Evolutionary conservation across 2,329 filamentous ascomycete genomes (phyloP).

Genomic region (Periconia digitata): DNA sequence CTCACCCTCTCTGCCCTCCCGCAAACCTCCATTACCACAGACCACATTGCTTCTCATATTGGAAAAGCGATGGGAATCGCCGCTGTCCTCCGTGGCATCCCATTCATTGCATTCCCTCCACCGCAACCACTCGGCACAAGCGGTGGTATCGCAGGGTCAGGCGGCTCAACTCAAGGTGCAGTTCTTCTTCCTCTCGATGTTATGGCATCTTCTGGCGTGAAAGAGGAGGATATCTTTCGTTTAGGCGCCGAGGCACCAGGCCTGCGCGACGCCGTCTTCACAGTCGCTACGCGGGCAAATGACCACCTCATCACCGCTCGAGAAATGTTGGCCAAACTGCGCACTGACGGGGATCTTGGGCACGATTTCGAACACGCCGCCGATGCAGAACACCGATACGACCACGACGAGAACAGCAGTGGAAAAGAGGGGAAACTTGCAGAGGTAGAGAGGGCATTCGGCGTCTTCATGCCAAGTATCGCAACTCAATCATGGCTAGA

Average conservation of each 20-base stretch:
- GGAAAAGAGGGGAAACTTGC: conserved; percentile 43
- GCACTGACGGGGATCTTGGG: conserved; percentile 70
- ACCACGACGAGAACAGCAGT: conserved; percentile 36
- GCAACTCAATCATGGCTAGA: conserved; percentile 78
- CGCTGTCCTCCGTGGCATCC: conserved; percentile 82
- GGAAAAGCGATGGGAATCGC: conserved; percentile 91
- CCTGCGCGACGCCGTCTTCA: conserved; percentile 85
- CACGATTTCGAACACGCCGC: conserved; percentile 88
- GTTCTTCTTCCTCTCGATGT: conserved; percentile 85
- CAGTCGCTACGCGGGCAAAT: conserved; percentile 88
- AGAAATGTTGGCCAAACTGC: conserved; percentile 84
- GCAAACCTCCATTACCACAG: conserved; percentile 78
- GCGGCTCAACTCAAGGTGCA: conserved; percentile 58
- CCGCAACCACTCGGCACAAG: conserved; percentile 56
- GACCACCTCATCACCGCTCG: conserved; percentile 93
- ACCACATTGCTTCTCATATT: conserved; percentile 92
- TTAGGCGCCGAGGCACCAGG: conserved; percentile 76
- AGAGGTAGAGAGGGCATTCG: conserved; percentile 70
- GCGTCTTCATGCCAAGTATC: conserved; percentile 77
- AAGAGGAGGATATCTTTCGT: conserved; percentile 87
- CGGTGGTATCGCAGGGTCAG: conserved; percentile 35
- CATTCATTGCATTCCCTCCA: conserved; percentile 79
- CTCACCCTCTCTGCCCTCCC: conserved; percentile 79
- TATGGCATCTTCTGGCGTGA: conserved; percentile 78
- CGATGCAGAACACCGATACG: conserved; percentile 68